A percentile compares a stretch with the other conserved stretches of the same genome.
These are phyloP conservation scores for Acrodontium crateriforme DNA, from an alignment of 2,329 filamentous ascomycete species.

Conservation along the genomic window DNA sequence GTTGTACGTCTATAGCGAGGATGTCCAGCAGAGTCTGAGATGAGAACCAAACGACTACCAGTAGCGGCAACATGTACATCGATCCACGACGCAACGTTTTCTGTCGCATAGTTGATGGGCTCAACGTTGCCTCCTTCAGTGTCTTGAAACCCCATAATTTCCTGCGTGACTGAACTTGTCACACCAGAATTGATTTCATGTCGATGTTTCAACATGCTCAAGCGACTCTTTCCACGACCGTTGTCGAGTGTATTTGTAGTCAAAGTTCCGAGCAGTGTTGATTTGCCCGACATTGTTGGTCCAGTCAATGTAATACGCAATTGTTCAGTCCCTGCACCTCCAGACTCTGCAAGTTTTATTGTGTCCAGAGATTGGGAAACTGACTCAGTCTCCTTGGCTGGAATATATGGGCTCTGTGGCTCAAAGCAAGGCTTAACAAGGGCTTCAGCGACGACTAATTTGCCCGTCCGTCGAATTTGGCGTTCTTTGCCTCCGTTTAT, in stretches of 20 bases:
- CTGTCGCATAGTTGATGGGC: conserved; percentile 72
- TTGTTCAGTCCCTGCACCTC: conserved; percentile 49
- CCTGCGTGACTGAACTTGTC: conserved; percentile 89
- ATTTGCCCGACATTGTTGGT: conserved; percentile 84
- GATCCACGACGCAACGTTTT: conserved; percentile 82
- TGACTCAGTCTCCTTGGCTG: not conserved
- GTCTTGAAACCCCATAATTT: conserved; percentile 67
- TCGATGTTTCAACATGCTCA: conserved; percentile 79
- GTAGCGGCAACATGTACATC: conserved; percentile 76
- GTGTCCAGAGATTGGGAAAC: not conserved
- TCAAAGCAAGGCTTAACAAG: conserved; percentile 58
- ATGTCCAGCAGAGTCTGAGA: conserved; percentile 86
- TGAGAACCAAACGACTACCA: conserved; percentile 63
- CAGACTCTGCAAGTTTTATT: no score
- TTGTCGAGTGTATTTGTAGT: conserved; percentile 84
- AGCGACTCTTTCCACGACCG: conserved; percentile 74
- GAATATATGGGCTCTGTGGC: conserved; percentile 8
- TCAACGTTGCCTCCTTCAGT: conserved; percentile 16
- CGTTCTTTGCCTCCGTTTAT: conserved; percentile 9
- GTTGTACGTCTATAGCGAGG: conserved; percentile 81
- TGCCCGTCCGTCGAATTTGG: conserved; percentile 30
- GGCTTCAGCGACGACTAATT: conserved; percentile 80
- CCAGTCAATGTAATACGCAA: conserved; percentile 78
- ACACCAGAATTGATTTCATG: conserved; percentile 87
- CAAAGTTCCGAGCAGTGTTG: conserved; percentile 73